Base-by-base conservation (phyloP, 225 moss, liverwort and hornwort species). In the Physcomitrellopsis africana region DNA sequence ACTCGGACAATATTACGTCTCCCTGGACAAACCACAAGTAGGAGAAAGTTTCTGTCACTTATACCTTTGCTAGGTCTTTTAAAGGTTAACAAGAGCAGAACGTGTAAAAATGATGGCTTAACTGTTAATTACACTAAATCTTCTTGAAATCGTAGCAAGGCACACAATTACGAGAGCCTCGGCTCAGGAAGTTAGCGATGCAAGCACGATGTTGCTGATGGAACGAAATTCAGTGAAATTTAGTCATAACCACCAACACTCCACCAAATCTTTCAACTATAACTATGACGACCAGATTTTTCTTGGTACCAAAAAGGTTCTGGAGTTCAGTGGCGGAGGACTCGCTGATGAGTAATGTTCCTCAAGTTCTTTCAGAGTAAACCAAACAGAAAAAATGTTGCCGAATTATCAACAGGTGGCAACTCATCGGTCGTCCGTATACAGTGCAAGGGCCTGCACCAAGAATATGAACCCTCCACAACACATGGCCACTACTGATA, bases 401-500 rank as follows among this genome's bases (percentile, higher is more conserved):
- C 75, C 37, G 51, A 17, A 57, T 48, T 48, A 22, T 62, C 51
- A 74, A 74, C 23, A 55, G 8, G 41, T 41, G 41, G 10, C 10
- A 46, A 45, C 59, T 76, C 51, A 52, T 41, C 58, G 51, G 44
- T 22, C 11, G 48, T 69, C 13, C 1, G 5, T 27, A 37, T 42
- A 16, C 6, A 58, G 57, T 41, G 15, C 65, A 72, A 66, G 14
- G 0, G 26, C 51, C 24, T 45, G 4, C 11, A 49, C 32, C 42
- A 51, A 44, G 10, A 37, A n/a, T 19, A 61, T 24, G 42, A 72
- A 41, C 8, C 7, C 58, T 63, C 59, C 15, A 27, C 53, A 65
- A 75, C 23, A 4, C 26, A 47, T 47, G 71, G 24, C 57, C 70
- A 24, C 15, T 5, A 43, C 42, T 14, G 42, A 37, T 44, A 46